Conservation (phyloP, 257 asterid genomes). For the Cordia subcordata region DNA sequence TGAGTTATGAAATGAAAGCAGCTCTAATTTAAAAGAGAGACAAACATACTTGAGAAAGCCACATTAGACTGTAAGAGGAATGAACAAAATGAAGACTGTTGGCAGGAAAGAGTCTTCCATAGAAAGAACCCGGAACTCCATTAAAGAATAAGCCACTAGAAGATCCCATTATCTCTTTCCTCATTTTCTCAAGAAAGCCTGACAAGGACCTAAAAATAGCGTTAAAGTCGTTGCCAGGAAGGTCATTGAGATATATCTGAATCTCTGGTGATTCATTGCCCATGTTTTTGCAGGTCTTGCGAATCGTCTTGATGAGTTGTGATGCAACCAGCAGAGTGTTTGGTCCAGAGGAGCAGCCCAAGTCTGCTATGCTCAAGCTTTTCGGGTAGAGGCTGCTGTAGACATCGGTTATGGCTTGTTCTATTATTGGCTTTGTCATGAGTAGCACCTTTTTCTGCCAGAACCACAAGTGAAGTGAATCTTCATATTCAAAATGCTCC, state of each 20-base stretch:
- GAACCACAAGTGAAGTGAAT: background rate
- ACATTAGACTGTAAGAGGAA: conserved; percentile 21
- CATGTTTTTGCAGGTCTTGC: background rate
- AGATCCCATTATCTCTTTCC: conserved; percentile 1
- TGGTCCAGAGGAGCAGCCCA: conserved; percentile 24
- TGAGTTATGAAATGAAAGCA: too few species aligned
- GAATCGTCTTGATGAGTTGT: background rate
- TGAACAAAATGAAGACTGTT: conserved; percentile 10
- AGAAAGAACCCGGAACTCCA: conserved; percentile 11
- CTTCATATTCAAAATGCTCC: background rate
- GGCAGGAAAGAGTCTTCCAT: conserved; percentile 6
- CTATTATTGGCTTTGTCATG: background rate
- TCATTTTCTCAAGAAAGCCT: background rate
- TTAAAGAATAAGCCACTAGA: background rate
- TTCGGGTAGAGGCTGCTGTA: background rate
- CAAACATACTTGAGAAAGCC: conserved; percentile 18
- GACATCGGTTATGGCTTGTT: conserved; percentile 2
- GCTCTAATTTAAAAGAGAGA: too few species aligned
- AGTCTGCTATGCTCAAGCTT: conserved; percentile 7
- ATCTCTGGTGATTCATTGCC: background rate
- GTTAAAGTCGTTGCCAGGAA: conserved; percentile 13
- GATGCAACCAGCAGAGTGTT: conserved; percentile 6
- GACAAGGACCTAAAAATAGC: conserved; percentile 6
- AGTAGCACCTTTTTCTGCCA: background rate
- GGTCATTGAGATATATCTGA: conserved; percentile 8